These are phyloP conservation scores for Sclerotinia minor DNA, from an alignment of 2,329 filamentous ascomycete genomes.

Conservation along the genomic window DNA sequence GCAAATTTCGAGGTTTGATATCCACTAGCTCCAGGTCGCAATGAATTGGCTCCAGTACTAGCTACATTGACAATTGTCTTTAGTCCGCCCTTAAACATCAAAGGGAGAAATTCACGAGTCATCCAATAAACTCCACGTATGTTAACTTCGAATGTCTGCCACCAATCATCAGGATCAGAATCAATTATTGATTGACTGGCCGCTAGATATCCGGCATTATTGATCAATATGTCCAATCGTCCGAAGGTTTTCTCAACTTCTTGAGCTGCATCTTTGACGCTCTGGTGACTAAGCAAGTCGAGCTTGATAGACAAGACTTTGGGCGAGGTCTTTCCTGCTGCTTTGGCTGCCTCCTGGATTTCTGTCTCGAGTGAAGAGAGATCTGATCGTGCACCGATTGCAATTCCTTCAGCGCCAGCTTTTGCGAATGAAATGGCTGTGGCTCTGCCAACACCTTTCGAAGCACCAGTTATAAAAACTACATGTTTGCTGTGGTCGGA, in stretches of 20 bases:
- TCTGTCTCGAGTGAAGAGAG: conserved; percentile 28
- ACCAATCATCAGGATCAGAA: conserved; percentile 28
- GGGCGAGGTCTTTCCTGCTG: conserved; percentile 29
- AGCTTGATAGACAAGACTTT: conserved; percentile 30
- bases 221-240: conserved; percentile 35
- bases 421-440: conserved; percentile 34
- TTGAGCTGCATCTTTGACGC: conserved; percentile 26
- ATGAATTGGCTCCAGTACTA: conserved; percentile 46
- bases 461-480: conserved; percentile 35
- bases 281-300: conserved; percentile 29
- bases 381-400: conserved; percentile 31
- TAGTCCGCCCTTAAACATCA: conserved; percentile 35
- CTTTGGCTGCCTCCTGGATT: conserved; percentile 30
- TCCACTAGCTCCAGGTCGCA: conserved; percentile 44
- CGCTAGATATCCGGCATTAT: conserved; percentile 34
- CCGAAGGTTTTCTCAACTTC: conserved; percentile 31
- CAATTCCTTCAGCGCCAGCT: conserved; percentile 33
- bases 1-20: conserved; percentile 54
- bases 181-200: conserved; percentile 25
- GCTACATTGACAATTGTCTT: conserved; percentile 52
- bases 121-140: conserved; percentile 31
- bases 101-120: conserved; percentile 29
- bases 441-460: conserved; percentile 33
- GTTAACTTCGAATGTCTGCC: conserved; percentile 35
- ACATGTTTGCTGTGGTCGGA: conserved; percentile 29